Evolutionary conservation across 441 rosid species (phyloP).

Genomic region (Lepidium campestre): DNA sequence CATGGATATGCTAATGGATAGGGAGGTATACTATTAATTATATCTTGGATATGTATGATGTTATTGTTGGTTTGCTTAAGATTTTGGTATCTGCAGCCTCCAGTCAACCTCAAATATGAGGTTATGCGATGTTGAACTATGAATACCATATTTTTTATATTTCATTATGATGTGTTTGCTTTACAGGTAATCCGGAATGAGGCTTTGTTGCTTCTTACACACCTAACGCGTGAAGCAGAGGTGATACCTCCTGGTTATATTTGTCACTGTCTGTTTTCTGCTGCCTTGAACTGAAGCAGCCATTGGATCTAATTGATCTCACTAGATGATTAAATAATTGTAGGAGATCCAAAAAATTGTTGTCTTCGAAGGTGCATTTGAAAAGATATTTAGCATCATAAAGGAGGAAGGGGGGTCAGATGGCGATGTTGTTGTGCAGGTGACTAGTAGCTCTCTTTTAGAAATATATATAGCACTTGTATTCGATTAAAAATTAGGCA

Average conservation of each 20-base stretch:
- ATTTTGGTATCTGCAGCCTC: neutral
- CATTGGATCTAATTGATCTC: neutral
- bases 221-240: slow-evolving; percentile 98
- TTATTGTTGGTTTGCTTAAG: neutral
- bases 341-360: slow-evolving; percentile 98
- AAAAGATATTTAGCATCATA: slow-evolving; percentile 86
- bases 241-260: slow-evolving; percentile 33
- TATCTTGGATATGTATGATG: neutral
- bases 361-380: slow-evolving; percentile 97
- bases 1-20: slow-evolving; percentile 99
- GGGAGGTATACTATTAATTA: slow-evolving; percentile 55
- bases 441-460: slow-evolving; percentile 20
- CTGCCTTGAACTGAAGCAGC: neutral
- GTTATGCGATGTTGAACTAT: slow-evolving; percentile 1
- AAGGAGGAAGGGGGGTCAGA: slow-evolving; percentile 97
- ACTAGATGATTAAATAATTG: slow-evolving; percentile 17
- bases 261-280: neutral
- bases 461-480: neutral
- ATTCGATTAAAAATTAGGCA: neutral
- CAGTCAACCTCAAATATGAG: slow-evolving; percentile 1
- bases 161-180: slow-evolving; percentile 10
- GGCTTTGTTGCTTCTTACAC: slow-evolving; percentile 89
- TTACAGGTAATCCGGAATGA: slow-evolving; percentile 89
- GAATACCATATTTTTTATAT: neutral
- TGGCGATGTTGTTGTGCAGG: slow-evolving; percentile 99